phyloP scores from a whole-genome alignment of 2,329 filamentous ascomycete genomes.

The Epichloe typhina region DNA sequence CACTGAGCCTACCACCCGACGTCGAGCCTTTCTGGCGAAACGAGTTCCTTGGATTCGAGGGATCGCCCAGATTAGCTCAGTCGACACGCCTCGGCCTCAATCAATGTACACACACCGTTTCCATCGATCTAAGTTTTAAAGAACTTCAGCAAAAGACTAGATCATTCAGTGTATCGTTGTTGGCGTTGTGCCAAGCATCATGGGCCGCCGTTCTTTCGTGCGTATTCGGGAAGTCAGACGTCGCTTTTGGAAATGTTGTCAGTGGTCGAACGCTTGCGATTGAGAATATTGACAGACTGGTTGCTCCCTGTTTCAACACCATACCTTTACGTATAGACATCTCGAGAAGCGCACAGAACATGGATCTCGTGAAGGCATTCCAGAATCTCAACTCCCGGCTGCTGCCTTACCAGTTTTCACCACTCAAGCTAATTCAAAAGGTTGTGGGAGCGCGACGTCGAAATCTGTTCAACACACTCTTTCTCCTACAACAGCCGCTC shows the following conservation, averaged over 20 bases:
- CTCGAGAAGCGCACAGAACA: conserved; percentile 31
- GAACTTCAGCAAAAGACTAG: conserved; percentile 36
- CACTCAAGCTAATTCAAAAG: conserved; percentile 57
- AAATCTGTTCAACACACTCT: conserved; percentile 64
- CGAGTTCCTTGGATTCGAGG: conserved; percentile 38
- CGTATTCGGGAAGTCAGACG: conserved; percentile 42
- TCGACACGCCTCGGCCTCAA: conserved; percentile 10
- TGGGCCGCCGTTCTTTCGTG: conserved; percentile 55
- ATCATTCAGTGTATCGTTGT: conserved; percentile 43
- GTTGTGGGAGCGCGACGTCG: conserved; percentile 26
- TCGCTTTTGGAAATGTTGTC: conserved; percentile 81
- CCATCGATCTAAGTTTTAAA: conserved; percentile 24
- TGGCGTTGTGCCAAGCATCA: conserved; percentile 56
- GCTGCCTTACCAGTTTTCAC: conserved; percentile 59
- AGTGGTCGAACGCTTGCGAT: conserved; percentile 60
- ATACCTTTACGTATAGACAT: conserved; percentile 55
- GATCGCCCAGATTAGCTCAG: conserved; percentile 15
- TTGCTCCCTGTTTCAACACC: conserved; percentile 91
- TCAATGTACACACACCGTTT: conserved; percentile 17
- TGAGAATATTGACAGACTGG: conserved; percentile 53
- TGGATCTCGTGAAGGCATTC: conserved; percentile 44
- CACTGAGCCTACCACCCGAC: conserved; percentile 32
- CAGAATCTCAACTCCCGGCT: conserved; percentile 49
- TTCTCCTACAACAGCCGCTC: conserved; percentile 60
- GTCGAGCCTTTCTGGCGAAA: conserved; percentile 54